Evolutionary conservation across 2,329 filamentous ascomycete species (phyloP), one percentile per base, ranked within the genome.

Genomic region (Monosporascus ibericus): DNA sequence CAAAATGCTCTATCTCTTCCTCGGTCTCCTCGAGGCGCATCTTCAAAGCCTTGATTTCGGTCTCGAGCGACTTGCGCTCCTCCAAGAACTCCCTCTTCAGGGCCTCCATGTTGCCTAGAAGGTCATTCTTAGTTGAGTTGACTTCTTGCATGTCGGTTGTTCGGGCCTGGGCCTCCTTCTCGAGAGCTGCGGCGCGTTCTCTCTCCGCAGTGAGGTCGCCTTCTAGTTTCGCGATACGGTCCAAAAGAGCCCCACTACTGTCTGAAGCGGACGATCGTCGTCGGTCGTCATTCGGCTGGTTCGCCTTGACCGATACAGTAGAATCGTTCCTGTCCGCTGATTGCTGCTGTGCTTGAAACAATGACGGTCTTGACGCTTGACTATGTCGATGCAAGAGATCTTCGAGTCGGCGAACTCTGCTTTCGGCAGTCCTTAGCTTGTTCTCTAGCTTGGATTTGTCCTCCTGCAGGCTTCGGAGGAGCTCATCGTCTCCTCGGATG

Each of bases 81-180:
- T 86, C 84, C 37, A 88, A 78, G 60, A 96, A 96, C 64, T 97
- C 94, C 25, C 84, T 84, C 69, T 96, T 90, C 58, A 95, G 82
- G 14, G 92, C 87, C 65, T 97, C 91, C 74, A 99, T 90, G 64
- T 99, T 99, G 58, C 90, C 87, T 71, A 99, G 84, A 9, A 99
- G 81, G 68, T 97, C 94, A 61, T 88, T 88, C 69, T 99, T 99
- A 1, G 88, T 96, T 3, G 90, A 92, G 61, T 94, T 90, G 6
- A 84, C 89, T 68, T 97, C 92, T 72, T 80, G 85, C 64, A 81
- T 81, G 61, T 82, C 79, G 48, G 75, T 81, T 58, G 67, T 75
- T 49, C 79, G 78, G 3, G 75, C 72, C 50, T 80, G 76, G 3
- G 87, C 78, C 55, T 95, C 88, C 60, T 85, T 86, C 58, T 92